Evolutionary conservation across 2,329 filamentous ascomycete species (phyloP), one percentile per base, ranked within the genome.

Genomic region (Sporothrix brunneoviolacea): DNA sequence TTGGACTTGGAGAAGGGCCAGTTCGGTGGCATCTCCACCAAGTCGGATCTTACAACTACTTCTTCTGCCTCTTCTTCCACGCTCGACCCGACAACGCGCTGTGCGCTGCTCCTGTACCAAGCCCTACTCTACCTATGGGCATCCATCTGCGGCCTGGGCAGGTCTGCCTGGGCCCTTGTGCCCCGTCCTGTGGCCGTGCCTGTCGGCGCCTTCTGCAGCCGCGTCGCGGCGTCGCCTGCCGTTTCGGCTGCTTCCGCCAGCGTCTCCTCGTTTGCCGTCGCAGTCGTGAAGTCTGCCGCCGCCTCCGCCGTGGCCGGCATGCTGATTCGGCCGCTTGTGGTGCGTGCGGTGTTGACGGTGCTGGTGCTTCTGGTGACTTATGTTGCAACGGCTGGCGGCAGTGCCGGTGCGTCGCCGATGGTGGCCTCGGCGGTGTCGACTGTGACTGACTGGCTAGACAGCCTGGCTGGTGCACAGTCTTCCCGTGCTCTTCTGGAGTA

Each of bases 151-250:
- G 28, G 30, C 2, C 15, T 39, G 19, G 47, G 19, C 4, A 53
- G 40, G 7, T 28, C 41, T 1, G 35, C 12, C 35, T 57, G 55
- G 55, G 51, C 51, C 0, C 35, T 48, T 0, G 55, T 57, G 24
- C 56, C 56, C 9, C 53, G 51, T 13, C 40, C 49, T n/a, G 30
- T 56, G 1, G 54, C 54, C 19, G 38, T n/a, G 19, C 55, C 56
- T 4, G n/a, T 55, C 12, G 56, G 28, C 13, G 47, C 38, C n/a
- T 19, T 44, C 7, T 41, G 15, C 32, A 28, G 37, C 10, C 36
- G 50, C 13, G 27, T 54, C 4, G 55, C 48, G 3, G 37, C 50
- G 2, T 49, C 38, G 7, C 55, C 54, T 4, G 51, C 45, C 4
- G 45, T 54, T 22, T 27, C 42, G 13, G 51, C 50, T 1, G 45